Evolutionary conservation across 2,329 filamentous ascomycete species (phyloP).

Genomic region (Neoascochyta sp.): DNA sequence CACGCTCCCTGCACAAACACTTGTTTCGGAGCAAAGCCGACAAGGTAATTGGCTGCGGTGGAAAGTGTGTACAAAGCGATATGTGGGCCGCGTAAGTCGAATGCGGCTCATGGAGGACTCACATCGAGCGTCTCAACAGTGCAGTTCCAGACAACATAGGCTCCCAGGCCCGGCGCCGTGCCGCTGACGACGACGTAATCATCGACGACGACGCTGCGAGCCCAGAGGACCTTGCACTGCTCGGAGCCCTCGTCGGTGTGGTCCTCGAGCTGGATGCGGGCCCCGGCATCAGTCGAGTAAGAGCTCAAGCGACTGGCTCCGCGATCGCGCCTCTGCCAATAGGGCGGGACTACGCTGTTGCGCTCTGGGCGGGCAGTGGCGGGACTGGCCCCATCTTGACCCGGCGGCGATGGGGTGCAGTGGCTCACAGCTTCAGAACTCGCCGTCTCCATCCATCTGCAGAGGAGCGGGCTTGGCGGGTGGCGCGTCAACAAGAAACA

Average conservation of each 20-base stretch:
- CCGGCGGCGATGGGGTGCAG: slow-evolving; percentile 20
- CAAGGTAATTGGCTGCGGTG: slow-evolving; percentile 15
- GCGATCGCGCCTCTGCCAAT: slow-evolving; percentile 45
- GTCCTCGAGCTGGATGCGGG: slow-evolving; percentile 59
- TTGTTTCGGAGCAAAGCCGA: slow-evolving; percentile 5
- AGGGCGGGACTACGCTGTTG: slow-evolving; percentile 44
- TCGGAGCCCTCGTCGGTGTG: slow-evolving; percentile 59
- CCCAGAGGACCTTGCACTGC: slow-evolving; percentile 58
- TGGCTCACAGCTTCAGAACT: slow-evolving; percentile 26
- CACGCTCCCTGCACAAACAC: slow-evolving; percentile 11
- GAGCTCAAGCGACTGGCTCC: slow-evolving; percentile 36
- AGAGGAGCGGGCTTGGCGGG: slow-evolving; percentile 19
- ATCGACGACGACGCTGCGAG: slow-evolving; percentile 58
- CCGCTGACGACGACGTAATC: slow-evolving; percentile 61
- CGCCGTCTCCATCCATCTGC: slow-evolving; percentile 43
- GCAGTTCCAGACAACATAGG: slow-evolving; percentile 86
- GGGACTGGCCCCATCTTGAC: slow-evolving; percentile 16
- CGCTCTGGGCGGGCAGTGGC: slow-evolving; percentile 25
- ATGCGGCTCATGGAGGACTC: slow-evolving; percentile 38
- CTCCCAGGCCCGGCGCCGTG: slow-evolving; percentile 60
- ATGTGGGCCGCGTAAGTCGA: slow-evolving; percentile 10
- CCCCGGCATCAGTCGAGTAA: slow-evolving; percentile 33
- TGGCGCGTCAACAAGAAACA: slow-evolving; percentile 20
- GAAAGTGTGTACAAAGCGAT: slow-evolving; percentile 6
- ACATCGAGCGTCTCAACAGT: slow-evolving; percentile 81